Percentiles rank a stretch among this genome's conserved stretches.
phyloP scores from a whole-genome alignment of 176 grass and related monocot species.

The Rhynchospora pubera region DNA sequence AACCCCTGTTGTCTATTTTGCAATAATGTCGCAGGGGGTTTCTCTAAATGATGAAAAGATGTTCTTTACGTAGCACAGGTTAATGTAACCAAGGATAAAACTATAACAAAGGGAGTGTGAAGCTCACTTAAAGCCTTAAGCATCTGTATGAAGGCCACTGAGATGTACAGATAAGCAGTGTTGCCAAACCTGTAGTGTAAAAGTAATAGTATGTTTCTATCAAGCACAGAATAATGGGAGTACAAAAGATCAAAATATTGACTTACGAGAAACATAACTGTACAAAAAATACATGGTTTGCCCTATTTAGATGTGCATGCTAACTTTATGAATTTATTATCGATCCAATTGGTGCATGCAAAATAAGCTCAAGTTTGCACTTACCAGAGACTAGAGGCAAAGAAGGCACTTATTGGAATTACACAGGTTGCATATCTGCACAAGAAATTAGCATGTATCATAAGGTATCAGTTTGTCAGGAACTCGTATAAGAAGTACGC shows the following conservation, averaged over 20 bases:
- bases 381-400: slow-evolving; percentile 98
- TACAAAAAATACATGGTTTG: background rate
- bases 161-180: slow-evolving; percentile 97
- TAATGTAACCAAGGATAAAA: background rate
- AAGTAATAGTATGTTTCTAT: slow-evolving; percentile 2
- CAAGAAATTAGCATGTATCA: background rate
- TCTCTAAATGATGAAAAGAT: slow-evolving; percentile 9
- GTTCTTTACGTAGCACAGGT: slow-evolving; percentile 3
- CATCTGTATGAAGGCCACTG: slow-evolving; percentile 99
- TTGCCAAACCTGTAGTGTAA: slow-evolving; percentile 81
- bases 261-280: background rate
- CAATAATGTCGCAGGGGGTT: background rate
- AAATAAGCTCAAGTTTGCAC: slow-evolving; percentile 2
- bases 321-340: background rate
- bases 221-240: background rate
- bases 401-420: slow-evolving; percentile 98
- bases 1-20: background rate
- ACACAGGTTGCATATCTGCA: slow-evolving; percentile 97
- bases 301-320: background rate
- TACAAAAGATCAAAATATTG: background rate
- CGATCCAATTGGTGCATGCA: background rate
- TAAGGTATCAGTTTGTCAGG: slow-evolving; percentile 2
- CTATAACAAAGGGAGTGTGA: slow-evolving; percentile 3
- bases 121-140: slow-evolving; percentile 99
- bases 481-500: background rate